A percentile compares a stretch with the other conserved stretches of the same genome.
Evolutionary conservation across 176 grass and related monocot species (phyloP).

Genomic region (Bromus sterilis): DNA sequence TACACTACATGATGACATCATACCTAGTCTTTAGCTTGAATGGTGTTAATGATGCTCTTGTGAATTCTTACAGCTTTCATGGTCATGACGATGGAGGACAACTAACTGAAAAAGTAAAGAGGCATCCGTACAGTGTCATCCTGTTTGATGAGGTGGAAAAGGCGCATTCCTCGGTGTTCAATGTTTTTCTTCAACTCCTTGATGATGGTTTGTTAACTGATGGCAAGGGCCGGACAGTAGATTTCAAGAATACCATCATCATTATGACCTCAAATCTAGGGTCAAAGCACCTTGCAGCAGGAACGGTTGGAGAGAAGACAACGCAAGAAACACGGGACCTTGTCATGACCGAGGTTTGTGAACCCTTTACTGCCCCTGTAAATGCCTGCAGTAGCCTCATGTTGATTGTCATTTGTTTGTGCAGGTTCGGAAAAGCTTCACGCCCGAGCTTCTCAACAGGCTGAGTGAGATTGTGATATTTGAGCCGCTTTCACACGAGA

Average conservation of each 20-base stretch:
- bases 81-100: neutral
- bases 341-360: neutral
- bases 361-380: neutral
- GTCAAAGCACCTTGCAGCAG: neutral
- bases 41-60: neutral
- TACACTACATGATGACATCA: neutral
- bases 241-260: neutral
- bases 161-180: neutral
- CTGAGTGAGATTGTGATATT: neutral
- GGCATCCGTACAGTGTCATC: neutral
- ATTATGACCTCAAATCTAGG: neutral
- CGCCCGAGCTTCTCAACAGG: neutral
- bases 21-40: neutral
- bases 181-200: neutral
- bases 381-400: neutral
- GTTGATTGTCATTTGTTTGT: neutral
- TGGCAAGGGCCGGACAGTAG: neutral
- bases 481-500: neutral
- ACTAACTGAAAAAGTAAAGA: neutral
- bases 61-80: neutral
- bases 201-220: neutral
- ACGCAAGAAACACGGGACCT: neutral
- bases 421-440: neutral
- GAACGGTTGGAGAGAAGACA: neutral
- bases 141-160: neutral